phyloP scores from a whole-genome alignment of 805 yeast species.

The Ogataea trehaloabstinens region DNA sequence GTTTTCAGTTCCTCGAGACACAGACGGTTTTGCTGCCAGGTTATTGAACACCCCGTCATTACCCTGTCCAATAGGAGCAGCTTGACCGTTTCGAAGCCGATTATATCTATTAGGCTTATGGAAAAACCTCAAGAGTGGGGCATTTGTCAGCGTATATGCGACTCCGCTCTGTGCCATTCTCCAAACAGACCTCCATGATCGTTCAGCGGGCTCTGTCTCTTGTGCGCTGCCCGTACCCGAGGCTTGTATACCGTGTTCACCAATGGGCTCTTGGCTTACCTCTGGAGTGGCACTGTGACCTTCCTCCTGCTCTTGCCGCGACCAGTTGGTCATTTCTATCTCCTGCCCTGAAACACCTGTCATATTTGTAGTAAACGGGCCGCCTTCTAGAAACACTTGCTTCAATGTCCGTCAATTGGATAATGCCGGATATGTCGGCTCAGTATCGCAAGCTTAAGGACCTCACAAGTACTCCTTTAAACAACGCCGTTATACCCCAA shows the following conservation, averaged over 20 bases:
- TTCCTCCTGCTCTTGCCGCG: too few species aligned
- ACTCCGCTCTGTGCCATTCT: slow-evolving; percentile 10
- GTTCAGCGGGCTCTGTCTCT: background rate
- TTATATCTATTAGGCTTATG: slow-evolving; percentile 25
- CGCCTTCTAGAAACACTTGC: too few species aligned
- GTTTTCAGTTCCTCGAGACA: slow-evolving; percentile 38
- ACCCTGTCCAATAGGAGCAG: slow-evolving; percentile 33
- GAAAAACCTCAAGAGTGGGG: slow-evolving; percentile 29
- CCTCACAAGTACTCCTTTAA: too few species aligned
- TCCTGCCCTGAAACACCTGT: too few species aligned
- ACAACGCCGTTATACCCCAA: too few species aligned
- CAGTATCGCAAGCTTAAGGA: too few species aligned
- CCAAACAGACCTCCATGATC: slow-evolving; percentile 6
- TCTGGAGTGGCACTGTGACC: slow-evolving; percentile 4
- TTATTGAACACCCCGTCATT: slow-evolving; percentile 93
- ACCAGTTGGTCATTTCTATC: background rate
- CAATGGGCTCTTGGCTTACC: background rate
- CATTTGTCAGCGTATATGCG: slow-evolving; percentile 21
- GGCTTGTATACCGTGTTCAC: background rate
- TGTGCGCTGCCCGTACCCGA: background rate
- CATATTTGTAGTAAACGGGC: too few species aligned
- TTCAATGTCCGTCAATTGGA: too few species aligned
- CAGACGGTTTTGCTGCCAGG: slow-evolving; percentile 77
- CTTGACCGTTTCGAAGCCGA: slow-evolving; percentile 12
- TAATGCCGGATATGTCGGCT: too few species aligned